These are phyloP conservation scores for Melanomma pulvis-pyrius DNA, from an alignment of 495 filamentous ascomycete genomes.

Conservation along the genomic window DNA sequence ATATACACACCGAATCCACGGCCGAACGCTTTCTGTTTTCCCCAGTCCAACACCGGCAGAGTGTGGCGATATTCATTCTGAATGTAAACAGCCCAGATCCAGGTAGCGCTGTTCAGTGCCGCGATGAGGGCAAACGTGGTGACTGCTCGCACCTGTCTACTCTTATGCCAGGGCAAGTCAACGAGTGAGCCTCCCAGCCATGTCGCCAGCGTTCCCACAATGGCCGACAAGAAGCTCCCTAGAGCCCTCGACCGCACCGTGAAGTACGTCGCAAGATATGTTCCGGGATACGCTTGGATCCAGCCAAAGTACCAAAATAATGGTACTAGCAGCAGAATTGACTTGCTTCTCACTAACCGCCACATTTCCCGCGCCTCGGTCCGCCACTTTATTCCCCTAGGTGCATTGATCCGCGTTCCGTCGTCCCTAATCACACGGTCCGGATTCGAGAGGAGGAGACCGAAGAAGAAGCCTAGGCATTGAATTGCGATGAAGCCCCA, in stretches of 20 bases:
- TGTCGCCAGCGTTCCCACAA: conserved; percentile 23
- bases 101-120: conserved; percentile 23
- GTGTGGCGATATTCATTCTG: conserved; percentile 31
- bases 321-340: conserved; percentile 28
- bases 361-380: conserved; percentile 20
- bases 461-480: conserved; percentile 27
- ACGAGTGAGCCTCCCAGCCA: conserved; percentile 25
- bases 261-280: conserved; percentile 33
- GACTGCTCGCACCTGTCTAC: conserved; percentile 19
- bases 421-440: conserved; percentile 29
- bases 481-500: conserved; percentile 34
- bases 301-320: conserved; percentile 34
- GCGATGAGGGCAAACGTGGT: conserved; percentile 25
- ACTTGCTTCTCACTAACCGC: conserved; percentile 26
- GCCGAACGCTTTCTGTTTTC: conserved; percentile 44
- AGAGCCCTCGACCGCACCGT: conserved; percentile 29
- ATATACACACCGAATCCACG: conserved; percentile 51
- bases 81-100: conserved; percentile 32
- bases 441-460: conserved; percentile 29
- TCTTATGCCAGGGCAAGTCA: conserved; percentile 27
- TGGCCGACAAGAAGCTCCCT: conserved; percentile 25
- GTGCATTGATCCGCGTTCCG: conserved; percentile 16
- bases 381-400: conserved; percentile 16
- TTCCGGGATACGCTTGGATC: conserved; percentile 31
- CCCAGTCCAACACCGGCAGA: conserved; percentile 23